phyloP scores from a whole-genome alignment of 345 rosid species.

The Brassica carinata region DNA sequence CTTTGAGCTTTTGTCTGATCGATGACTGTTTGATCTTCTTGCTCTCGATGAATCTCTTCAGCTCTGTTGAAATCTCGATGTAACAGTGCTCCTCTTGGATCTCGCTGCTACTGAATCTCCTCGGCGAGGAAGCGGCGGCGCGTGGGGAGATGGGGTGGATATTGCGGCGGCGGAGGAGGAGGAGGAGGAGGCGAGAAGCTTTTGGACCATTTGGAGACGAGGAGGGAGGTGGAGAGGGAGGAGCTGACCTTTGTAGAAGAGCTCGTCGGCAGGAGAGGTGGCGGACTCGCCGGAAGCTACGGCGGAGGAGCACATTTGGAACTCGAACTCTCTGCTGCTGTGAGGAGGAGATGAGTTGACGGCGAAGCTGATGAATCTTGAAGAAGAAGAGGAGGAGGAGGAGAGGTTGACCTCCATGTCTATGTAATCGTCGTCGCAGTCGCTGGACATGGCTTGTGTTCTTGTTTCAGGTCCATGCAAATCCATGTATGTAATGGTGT shows the following conservation, averaged over 20 bases:
- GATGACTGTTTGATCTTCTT: conserved; percentile 61
- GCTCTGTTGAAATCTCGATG: conserved; percentile 63
- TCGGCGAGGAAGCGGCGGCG: conserved; percentile 45
- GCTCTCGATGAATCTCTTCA: conserved; percentile 47
- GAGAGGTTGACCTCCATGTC: conserved; percentile 62
- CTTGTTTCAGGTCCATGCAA: conserved; percentile 39
- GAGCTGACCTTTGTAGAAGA: conserved; percentile 90
- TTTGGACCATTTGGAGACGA: conserved; percentile 73
- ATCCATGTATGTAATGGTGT: conserved; percentile 24
- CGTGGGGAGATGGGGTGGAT: conserved; percentile 24
- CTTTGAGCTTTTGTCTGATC: conserved; percentile 53
- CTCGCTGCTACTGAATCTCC: conserved; percentile 55
- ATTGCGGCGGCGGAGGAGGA: conserved; percentile 8
- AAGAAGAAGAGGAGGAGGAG: conserved; percentile 46
- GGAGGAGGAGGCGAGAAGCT: conserved; percentile 51
- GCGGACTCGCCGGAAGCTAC: conserved; percentile 43
- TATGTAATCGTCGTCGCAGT: conserved; percentile 71
- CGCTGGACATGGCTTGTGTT: conserved; percentile 34
- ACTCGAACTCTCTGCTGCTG: conserved; percentile 78
- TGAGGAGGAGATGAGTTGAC: conserved; percentile 59
- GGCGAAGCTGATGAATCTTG: conserved; percentile 47
- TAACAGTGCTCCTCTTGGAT: conserved; percentile 53
- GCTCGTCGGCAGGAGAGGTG: conserved; percentile 85
- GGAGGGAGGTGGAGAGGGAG: conserved; percentile 96
- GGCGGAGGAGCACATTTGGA: conserved; percentile 61